phyloP scores from a whole-genome alignment of 208 protist genomes.

The Leishmania tarentolae region DNA sequence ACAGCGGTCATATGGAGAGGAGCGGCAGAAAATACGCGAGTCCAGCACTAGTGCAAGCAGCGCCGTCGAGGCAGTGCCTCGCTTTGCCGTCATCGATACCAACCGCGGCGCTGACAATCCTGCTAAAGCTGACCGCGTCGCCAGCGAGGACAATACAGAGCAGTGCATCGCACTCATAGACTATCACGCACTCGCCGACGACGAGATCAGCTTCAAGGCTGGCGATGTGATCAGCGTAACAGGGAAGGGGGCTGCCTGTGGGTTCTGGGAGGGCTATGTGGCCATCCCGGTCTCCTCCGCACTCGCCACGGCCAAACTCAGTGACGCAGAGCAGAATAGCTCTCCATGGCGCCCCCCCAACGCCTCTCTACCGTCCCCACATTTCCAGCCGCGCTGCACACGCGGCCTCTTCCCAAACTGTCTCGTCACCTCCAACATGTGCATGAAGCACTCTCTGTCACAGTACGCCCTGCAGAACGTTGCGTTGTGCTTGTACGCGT shows the following conservation, averaged over 20 bases:
- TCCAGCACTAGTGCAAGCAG: neutral
- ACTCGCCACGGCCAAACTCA: conserved; percentile 6
- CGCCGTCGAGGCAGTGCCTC: neutral
- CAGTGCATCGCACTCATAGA: conserved; percentile 83
- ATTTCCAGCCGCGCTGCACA: neutral
- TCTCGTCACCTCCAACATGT: conserved; percentile 59
- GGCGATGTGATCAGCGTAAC: conserved; percentile 87
- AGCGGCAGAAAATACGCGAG: neutral
- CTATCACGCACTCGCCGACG: conserved; percentile 52
- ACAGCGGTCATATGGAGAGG: neutral
- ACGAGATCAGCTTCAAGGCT: conserved; percentile 88
- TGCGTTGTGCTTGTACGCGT: conserved; percentile 66
- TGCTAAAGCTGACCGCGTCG: neutral
- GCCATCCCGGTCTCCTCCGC: conserved; percentile 17
- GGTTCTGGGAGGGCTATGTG: conserved; percentile 89
- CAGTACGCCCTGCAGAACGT: conserved; percentile 43
- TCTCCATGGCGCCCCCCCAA: neutral
- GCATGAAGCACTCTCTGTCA: conserved; percentile 13
- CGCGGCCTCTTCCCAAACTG: conserved; percentile 65
- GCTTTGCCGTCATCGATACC: neutral
- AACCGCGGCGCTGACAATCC: neutral
- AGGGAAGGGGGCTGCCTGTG: conserved; percentile 68
- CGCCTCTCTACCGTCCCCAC: neutral
- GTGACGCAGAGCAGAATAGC: conserved; percentile 7
- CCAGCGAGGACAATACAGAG: conserved; percentile 30